Percentiles rank a stretch among this genome's conserved stretches.
Conservation (phyloP, 2,329 filamentous ascomycete genomes). For the Stachybotrys chartarum region DNA sequence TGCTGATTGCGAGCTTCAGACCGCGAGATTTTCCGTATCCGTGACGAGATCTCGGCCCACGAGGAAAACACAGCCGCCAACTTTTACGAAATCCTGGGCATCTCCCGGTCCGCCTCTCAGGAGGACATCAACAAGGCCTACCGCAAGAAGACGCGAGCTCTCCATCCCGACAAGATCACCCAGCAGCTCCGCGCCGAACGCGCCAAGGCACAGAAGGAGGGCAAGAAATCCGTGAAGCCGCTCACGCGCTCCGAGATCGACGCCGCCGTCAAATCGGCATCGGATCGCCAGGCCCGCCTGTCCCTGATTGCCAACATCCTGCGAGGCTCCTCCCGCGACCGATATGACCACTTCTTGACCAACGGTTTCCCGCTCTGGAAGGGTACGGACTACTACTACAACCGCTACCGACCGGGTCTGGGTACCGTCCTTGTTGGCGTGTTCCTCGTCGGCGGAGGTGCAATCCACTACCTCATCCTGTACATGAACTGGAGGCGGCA, state of each 20-base stretch:
- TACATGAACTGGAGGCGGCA: constrained; percentile 86
- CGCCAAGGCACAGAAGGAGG: constrained; percentile 43
- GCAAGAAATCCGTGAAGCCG: constrained; percentile 56
- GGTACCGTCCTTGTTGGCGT: constrained; percentile 76
- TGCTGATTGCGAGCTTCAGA: constrained; percentile 43
- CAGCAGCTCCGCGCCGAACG: constrained; percentile 71
- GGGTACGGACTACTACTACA: constrained; percentile 97
- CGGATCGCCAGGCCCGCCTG: constrained; percentile 75
- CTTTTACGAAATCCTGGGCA: constrained; percentile 91
- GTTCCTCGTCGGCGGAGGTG: constrained; percentile 77
- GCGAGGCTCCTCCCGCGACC: constrained; percentile 68
- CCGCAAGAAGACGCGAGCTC: constrained; percentile 72
- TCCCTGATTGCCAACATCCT: constrained; percentile 82
- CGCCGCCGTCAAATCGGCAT: constrained; percentile 71
- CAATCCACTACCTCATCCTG: constrained; percentile 77
- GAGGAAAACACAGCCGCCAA: constrained; percentile 69
- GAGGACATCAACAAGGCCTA: constrained; percentile 93
- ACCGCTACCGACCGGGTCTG: constrained; percentile 82
- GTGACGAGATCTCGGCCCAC: constrained; percentile 77
- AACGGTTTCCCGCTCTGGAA: constrained; percentile 97
- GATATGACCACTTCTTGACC: constrained; percentile 89
- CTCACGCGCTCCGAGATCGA: constrained; percentile 70
- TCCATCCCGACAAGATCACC: constrained; percentile 95
- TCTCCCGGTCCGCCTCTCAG: constrained; percentile 64
- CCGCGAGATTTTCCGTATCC: constrained; percentile 94